These are phyloP conservation scores for Zalaria obscura DNA, from an alignment of 2,329 filamentous ascomycete genomes.

Conservation along the genomic window DNA sequence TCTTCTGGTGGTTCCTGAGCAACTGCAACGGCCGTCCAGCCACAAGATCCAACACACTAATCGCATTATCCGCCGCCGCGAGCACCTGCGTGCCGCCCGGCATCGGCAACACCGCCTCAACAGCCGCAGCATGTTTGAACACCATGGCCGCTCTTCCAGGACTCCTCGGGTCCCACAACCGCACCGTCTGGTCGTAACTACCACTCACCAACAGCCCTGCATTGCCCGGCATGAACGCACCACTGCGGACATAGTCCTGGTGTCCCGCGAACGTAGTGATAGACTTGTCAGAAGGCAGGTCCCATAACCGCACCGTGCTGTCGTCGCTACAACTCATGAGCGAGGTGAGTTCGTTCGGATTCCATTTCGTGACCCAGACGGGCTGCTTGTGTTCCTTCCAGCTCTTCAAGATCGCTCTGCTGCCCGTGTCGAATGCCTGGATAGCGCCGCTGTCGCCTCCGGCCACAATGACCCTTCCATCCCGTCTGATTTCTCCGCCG, in stretches of 20 bases:
- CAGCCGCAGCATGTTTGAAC: constrained; percentile 82
- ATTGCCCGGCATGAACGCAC: constrained; percentile 65
- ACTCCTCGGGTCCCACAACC: constrained; percentile 80
- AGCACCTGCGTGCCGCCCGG: constrained; percentile 76
- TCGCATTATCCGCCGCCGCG: constrained; percentile 70
- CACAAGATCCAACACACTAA: constrained; percentile 84
- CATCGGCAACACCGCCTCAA: constrained; percentile 80
- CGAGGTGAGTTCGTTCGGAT: constrained; percentile 64
- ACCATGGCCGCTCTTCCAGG: constrained; percentile 62
- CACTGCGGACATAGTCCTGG: constrained; percentile 80
- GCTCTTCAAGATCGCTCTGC: constrained; percentile 83
- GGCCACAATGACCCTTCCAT: constrained; percentile 78
- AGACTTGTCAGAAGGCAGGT: constrained; percentile 67
- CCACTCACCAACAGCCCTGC: constrained; percentile 67
- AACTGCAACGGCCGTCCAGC: constrained; percentile 77
- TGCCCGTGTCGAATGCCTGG: constrained; percentile 87
- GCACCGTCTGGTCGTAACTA: constrained; percentile 87
- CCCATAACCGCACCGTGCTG: constrained; percentile 85
- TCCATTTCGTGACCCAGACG: constrained; percentile 84
- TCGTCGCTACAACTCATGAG: constrained; percentile 88
- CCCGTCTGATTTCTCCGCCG: constrained; percentile 73
- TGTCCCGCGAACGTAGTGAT: constrained; percentile 73
- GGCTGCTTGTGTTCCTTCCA: constrained; percentile 93
- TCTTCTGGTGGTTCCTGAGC: constrained; percentile 94
- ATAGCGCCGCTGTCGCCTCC: constrained; percentile 86